phyloP scores from a whole-genome alignment of 2,329 filamentous ascomycete species.

The Cryphonectria carpinicola region DNA sequence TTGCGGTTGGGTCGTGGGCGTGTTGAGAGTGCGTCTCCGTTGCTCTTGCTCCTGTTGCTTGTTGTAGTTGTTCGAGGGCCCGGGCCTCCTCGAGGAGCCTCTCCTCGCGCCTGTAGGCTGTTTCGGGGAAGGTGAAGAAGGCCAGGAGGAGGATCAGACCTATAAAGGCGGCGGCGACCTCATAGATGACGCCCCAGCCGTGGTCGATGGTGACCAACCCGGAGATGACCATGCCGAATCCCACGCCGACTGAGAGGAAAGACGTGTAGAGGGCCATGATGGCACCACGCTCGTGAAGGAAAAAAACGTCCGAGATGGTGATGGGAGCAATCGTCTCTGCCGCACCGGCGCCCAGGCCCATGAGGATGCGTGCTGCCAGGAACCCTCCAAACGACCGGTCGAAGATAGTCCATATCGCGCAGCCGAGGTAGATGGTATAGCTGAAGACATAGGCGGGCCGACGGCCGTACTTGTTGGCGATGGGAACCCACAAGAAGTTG shows the following conservation, averaged over 20 bases:
- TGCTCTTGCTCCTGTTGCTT: slow-evolving; percentile 21
- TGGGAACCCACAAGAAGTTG: slow-evolving; percentile 51
- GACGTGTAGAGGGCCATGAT: slow-evolving; percentile 53
- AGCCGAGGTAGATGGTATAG: slow-evolving; percentile 47
- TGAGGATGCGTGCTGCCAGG: slow-evolving; percentile 51
- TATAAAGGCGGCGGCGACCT: slow-evolving; percentile 54
- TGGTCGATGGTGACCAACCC: slow-evolving; percentile 53
- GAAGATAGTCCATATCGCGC: slow-evolving; percentile 48
- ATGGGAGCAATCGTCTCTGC: slow-evolving; percentile 56
- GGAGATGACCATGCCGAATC: slow-evolving; percentile 47
- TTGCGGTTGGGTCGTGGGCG: neutral
- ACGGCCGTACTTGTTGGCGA: slow-evolving; percentile 50
- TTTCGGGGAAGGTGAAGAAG: slow-evolving; percentile 60
- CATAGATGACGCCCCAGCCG: slow-evolving; percentile 56
- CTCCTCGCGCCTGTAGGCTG: slow-evolving; percentile 47
- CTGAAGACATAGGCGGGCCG: slow-evolving; percentile 48
- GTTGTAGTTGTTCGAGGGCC: slow-evolving; percentile 28
- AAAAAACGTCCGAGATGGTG: slow-evolving; percentile 60
- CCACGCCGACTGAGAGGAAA: slow-evolving; percentile 47
- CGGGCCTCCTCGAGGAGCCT: slow-evolving; percentile 26
- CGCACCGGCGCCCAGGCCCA: slow-evolving; percentile 58
- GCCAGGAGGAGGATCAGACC: slow-evolving; percentile 51
- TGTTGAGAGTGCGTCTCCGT: neutral
- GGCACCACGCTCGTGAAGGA: slow-evolving; percentile 57
- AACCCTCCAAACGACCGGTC: slow-evolving; percentile 46